Evolutionary conservation across 805 yeast species (phyloP).

Genomic region (Hanseniaspora opuntiae): DNA sequence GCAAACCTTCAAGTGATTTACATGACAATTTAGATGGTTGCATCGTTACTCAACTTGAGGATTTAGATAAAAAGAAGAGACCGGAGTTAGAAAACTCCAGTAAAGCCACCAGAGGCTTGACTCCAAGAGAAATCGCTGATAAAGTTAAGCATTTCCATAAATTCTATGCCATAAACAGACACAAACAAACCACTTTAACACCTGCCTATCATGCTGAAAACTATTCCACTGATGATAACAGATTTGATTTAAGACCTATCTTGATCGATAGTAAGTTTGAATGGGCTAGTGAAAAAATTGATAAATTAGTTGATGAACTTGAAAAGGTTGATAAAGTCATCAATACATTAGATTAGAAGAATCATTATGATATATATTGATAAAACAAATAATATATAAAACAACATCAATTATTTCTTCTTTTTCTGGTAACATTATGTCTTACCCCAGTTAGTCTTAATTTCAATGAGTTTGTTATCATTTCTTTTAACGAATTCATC

Average conservation of each 20-base stretch:
- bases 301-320: conserved; percentile 52
- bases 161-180: conserved; percentile 89
- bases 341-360: conserved; percentile 7
- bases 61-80: not conserved
- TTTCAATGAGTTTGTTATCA: conserved; percentile 24
- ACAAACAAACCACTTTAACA: conserved; percentile 92
- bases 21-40: conserved; percentile 9
- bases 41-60: conserved; percentile 1
- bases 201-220: conserved; percentile 97
- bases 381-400: not conserved
- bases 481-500: conserved; percentile 35
- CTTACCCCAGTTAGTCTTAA: conserved; percentile 31
- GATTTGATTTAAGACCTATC: conserved; percentile 94
- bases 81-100: not conserved
- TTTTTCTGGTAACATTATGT: not conserved
- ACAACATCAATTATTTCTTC: not conserved
- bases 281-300: conserved; percentile 83
- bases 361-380: no score
- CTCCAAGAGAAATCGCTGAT: conserved; percentile 75
- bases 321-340: conserved; percentile 24
- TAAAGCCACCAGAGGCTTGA: conserved; percentile 44
- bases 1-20: not conserved
- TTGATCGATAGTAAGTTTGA: conserved; percentile 78
- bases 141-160: conserved; percentile 88
- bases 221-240: conserved; percentile 93